Conservation (phyloP, 2,329 filamentous ascomycete species). For the Colletotrichum plurivorum region DNA sequence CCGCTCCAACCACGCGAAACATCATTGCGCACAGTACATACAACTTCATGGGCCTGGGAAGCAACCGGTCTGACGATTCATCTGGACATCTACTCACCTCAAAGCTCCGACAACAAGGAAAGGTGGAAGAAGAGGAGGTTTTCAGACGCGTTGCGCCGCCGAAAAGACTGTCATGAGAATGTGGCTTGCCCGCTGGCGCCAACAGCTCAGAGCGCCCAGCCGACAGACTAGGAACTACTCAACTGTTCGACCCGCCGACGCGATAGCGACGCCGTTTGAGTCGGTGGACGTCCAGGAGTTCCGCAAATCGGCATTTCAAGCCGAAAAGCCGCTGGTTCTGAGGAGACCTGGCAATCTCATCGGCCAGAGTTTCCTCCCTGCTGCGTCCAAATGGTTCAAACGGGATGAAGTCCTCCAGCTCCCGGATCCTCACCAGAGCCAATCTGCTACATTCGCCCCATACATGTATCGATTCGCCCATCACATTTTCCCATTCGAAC, state of each 20-base stretch:
- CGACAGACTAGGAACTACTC: background rate
- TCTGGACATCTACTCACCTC: no score
- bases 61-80: no score
- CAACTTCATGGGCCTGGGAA: no score
- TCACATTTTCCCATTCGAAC: slow-evolving; percentile 47
- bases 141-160: no score
- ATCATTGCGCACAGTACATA: no score
- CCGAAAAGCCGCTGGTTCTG: slow-evolving; percentile 41
- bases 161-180: background rate
- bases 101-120: no score
- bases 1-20: no score
- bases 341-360: slow-evolving; percentile 30
- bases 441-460: slow-evolving; percentile 7
- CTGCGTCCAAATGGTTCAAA: slow-evolving; percentile 47
- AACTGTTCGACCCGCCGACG: slow-evolving; percentile 7
- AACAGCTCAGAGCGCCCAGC: background rate
- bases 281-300: slow-evolving; percentile 29
- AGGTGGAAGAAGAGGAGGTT: no score
- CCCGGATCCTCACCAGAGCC: background rate
- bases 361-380: slow-evolving; percentile 42
- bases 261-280: slow-evolving; percentile 13
- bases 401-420: background rate
- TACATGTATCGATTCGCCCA: slow-evolving; percentile 43
- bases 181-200: background rate
- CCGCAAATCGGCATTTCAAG: slow-evolving; percentile 19